Evolutionary conservation across 2,329 filamentous ascomycete species (phyloP).

Genomic region (Aspergillus udagawae): DNA sequence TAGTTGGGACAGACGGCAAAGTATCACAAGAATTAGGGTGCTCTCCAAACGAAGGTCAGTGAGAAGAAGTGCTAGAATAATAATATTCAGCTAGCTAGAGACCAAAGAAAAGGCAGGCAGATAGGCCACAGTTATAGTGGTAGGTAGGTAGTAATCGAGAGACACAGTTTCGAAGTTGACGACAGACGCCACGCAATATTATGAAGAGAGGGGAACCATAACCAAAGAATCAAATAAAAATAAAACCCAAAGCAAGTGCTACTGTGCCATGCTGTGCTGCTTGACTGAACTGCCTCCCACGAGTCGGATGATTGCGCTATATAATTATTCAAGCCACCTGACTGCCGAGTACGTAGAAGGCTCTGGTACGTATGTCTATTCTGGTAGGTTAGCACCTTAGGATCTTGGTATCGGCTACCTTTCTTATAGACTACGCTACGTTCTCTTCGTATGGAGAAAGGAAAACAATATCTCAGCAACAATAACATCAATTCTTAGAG

Average conservation of each 20-base stretch:
- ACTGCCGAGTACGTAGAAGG: not conserved
- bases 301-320: conserved; percentile 10
- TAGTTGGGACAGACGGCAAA: not conserved
- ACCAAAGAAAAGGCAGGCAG: conserved; percentile 9
- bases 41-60: not conserved
- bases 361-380: not conserved
- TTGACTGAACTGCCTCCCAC: not conserved
- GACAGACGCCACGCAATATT: conserved; percentile 26
- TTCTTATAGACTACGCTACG: not conserved
- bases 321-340: conserved; percentile 1
- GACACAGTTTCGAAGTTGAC: conserved; percentile 17
- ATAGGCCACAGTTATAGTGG: not conserved
- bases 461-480: not conserved
- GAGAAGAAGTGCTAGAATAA: not conserved
- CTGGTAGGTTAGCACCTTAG: not conserved
- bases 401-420: not conserved
- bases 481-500: not conserved
- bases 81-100: conserved; percentile 2
- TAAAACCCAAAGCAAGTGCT: conserved; percentile 7
- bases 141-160: not conserved
- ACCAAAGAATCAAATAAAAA: not conserved
- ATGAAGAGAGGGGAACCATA: conserved; percentile 5
- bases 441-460: not conserved
- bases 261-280: conserved; percentile 11
- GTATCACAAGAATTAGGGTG: not conserved